Percentiles rank a stretch among this genome's conserved stretches.
Conservation (phyloP, 2,329 filamentous ascomycete genomes). For the Sporothrix schenckii region DNA sequence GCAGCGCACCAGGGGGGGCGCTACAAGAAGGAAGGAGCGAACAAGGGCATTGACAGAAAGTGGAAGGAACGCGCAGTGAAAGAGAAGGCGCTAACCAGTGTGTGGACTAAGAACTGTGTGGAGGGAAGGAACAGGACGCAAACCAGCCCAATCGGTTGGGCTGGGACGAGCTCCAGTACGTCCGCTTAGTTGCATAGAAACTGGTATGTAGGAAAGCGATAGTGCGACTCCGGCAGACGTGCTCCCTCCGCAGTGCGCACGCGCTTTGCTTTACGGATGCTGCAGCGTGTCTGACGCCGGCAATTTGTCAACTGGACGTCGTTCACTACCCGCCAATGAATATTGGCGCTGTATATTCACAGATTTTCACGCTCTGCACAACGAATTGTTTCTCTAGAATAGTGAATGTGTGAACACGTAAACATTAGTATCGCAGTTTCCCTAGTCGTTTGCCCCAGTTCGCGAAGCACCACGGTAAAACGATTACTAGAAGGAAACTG, state of each 20-base stretch:
- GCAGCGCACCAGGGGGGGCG: conserved; percentile 17
- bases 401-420: not conserved
- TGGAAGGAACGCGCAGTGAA: conserved; percentile 23
- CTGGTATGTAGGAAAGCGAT: not conserved
- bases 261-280: not conserved
- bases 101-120: not conserved
- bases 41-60: conserved; percentile 24
- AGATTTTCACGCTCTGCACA: not conserved
- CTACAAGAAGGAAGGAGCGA: conserved; percentile 25
- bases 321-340: no score
- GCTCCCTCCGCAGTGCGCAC: not conserved
- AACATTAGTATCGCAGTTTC: not conserved
- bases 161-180: not conserved
- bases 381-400: not conserved
- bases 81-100: not conserved
- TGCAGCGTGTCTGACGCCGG: not conserved
- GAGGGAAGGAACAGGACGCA: not conserved
- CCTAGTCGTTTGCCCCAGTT: not conserved
- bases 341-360: conserved; percentile 8
- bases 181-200: not conserved
- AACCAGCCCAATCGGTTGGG: not conserved
- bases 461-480: not conserved
- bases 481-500: not conserved
- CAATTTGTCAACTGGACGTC: not conserved
- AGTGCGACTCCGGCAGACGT: not conserved